phyloP scores from a whole-genome alignment of 169 alveolate species.

The Plasmodium reichenowi region DNA sequence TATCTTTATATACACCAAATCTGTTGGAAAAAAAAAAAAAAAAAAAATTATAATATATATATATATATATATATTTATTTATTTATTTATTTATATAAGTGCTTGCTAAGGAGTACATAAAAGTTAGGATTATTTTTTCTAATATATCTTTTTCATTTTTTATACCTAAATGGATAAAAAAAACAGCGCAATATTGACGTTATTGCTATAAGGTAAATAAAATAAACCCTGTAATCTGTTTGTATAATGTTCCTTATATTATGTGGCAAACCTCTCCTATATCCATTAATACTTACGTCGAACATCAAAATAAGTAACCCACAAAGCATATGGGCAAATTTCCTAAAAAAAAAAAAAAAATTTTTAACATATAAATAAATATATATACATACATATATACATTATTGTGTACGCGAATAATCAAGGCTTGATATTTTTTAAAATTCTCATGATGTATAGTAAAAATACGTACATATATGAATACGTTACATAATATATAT shows the following conservation, averaged over 20 bases:
- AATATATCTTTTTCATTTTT: too few relatives aligned
- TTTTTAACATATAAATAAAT: too few relatives aligned
- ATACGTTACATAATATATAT: too few relatives aligned
- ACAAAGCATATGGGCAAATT: constrained; percentile 57
- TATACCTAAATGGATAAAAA: constrained; percentile 57
- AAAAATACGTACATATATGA: too few relatives aligned
- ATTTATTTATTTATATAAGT: background rate
- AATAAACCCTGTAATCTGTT: constrained; percentile 17
- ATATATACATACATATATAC: too few relatives aligned
- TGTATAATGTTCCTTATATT: background rate
- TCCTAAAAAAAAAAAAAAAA: constrained; percentile 12
- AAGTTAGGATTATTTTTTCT: background rate
- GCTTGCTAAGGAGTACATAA: background rate
- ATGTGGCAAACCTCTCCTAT: background rate
- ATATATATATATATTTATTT: background rate
- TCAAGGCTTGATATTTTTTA: too few relatives aligned
- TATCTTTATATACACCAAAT: constrained; percentile 34
- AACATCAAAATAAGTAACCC: constrained; percentile 46
- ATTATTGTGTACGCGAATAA: too few relatives aligned
- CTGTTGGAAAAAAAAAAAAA: background rate
- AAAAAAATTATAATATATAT: background rate
- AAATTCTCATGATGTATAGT: too few relatives aligned
- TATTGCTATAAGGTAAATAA: constrained; percentile 22
- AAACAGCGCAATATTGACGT: constrained; percentile 34
- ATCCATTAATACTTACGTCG: constrained; percentile 30